A percentile compares a stretch with the other conserved stretches of the same genome.
These are phyloP conservation scores for Balamuthia mandrillaris DNA, from an alignment of 208 protist genomes.

Conservation along the genomic window DNA sequence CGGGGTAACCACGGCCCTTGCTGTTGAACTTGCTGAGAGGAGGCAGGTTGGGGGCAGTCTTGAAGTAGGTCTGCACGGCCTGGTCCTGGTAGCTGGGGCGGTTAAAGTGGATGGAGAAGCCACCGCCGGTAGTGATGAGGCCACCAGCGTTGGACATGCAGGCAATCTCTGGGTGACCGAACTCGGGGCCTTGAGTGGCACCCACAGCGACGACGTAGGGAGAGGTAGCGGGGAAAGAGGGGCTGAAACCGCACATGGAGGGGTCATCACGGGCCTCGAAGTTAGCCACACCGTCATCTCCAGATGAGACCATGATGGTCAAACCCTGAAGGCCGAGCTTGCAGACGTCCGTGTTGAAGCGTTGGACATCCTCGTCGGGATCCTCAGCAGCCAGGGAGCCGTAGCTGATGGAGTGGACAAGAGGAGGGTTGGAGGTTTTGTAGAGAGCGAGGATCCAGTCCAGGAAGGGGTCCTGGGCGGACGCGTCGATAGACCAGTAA, in stretches of 20 bases:
- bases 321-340: conserved; percentile 44
- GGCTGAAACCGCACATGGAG: conserved; percentile 40
- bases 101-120: conserved; percentile 54
- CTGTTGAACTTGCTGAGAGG: conserved; percentile 40
- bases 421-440: not conserved
- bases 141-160: conserved; percentile 48
- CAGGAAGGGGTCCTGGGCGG: not conserved
- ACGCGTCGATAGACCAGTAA: conserved; percentile 41
- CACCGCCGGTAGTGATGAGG: conserved; percentile 63
- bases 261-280: conserved; percentile 24
- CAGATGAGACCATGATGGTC: conserved; percentile 45
- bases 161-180: conserved; percentile 36
- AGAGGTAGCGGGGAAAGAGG: conserved; percentile 48
- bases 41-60: conserved; percentile 2
- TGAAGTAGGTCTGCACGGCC: conserved; percentile 41
- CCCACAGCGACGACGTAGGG: conserved; percentile 61
- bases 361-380: not conserved
- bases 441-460: conserved; percentile 37
- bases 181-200: conserved; percentile 46
- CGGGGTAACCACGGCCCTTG: conserved; percentile 54
- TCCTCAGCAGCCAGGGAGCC: conserved; percentile 10
- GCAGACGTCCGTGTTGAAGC: conserved; percentile 6
- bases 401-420: conserved; percentile 30
- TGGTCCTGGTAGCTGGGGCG: conserved; percentile 24
- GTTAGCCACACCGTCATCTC: conserved; percentile 53